These are phyloP conservation scores for Knufia fluminis DNA, from an alignment of 2,329 filamentous ascomycete species.

Conservation along the genomic window DNA sequence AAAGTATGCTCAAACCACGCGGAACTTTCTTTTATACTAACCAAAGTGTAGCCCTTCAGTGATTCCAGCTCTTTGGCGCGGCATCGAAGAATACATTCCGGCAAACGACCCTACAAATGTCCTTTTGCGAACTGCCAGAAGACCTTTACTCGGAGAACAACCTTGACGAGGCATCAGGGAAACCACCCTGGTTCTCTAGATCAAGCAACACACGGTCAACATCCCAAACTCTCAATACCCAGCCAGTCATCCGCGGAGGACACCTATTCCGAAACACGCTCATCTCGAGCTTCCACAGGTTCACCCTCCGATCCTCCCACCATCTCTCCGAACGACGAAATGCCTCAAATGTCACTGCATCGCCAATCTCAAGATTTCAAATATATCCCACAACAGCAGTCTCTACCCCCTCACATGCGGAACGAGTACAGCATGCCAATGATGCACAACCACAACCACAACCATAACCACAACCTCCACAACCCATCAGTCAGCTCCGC, in stretches of 20 bases:
- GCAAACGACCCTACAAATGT: slow-evolving; percentile 94
- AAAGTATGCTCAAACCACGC: slow-evolving; percentile 55
- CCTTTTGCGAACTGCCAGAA: slow-evolving; percentile 96
- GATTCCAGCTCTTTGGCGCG: slow-evolving; percentile 90
- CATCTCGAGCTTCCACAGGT: slow-evolving; percentile 53
- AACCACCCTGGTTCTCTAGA: slow-evolving; percentile 95
- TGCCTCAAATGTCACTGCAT: slow-evolving; percentile 60
- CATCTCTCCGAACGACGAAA: slow-evolving; percentile 68
- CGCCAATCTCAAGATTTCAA: slow-evolving; percentile 60
- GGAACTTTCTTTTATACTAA: slow-evolving; percentile 22
- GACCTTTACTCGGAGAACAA: slow-evolving; percentile 93
- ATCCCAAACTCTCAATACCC: slow-evolving; percentile 36
- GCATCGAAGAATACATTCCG: slow-evolving; percentile 89
- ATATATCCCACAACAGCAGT: slow-evolving; percentile 59
- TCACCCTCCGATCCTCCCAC: slow-evolving; percentile 73
- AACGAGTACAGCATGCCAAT: slow-evolving; percentile 57
- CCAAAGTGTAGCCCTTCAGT: slow-evolving; percentile 68
- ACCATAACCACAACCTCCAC: slow-evolving; percentile 24
- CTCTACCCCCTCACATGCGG: slow-evolving; percentile 74
- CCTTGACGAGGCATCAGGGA: slow-evolving; percentile 88
- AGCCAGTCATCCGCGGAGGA: slow-evolving; percentile 51
- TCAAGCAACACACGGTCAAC: slow-evolving; percentile 73
- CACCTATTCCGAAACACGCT: slow-evolving; percentile 35
- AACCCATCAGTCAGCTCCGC: slow-evolving; percentile 55
- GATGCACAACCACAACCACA: slow-evolving; percentile 34